These are phyloP conservation scores for Paecilomyces variotii DNA, from an alignment of 2,329 filamentous ascomycete species.

Conservation along the genomic window DNA sequence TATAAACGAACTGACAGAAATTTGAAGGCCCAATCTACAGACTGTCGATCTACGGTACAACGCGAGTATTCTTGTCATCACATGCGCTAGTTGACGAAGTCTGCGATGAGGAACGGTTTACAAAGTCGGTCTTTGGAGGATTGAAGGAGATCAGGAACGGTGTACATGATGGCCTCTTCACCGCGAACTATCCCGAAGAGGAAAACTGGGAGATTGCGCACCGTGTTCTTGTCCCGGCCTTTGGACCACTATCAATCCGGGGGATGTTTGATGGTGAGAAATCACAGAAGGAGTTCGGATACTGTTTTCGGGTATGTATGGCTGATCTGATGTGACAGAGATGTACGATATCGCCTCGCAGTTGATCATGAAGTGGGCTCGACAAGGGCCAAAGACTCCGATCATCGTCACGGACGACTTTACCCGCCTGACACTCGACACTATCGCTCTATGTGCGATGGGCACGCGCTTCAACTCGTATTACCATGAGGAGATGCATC, in stretches of 20 bases:
- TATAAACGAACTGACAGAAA: neutral
- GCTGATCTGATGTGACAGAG: conserved; percentile 10
- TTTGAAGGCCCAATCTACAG: conserved; percentile 51
- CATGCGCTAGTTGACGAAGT: conserved; percentile 53
- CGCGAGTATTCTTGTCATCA: conserved; percentile 43
- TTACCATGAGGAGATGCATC: conserved; percentile 61
- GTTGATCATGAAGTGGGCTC: conserved; percentile 35
- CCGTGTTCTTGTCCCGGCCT: conserved; percentile 39
- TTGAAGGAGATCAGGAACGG: conserved; percentile 52
- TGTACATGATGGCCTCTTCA: conserved; percentile 60
- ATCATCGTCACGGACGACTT: conserved; percentile 61
- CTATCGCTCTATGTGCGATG: conserved; percentile 64
- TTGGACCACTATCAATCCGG: conserved; percentile 38
- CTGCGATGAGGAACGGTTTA: conserved; percentile 59
- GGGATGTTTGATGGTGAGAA: conserved; percentile 34
- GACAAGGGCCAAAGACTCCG: conserved; percentile 45
- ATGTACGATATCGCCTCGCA: conserved; percentile 35
- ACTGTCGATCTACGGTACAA: conserved; percentile 41
- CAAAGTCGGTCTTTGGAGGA: conserved; percentile 46
- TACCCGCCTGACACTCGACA: conserved; percentile 65
- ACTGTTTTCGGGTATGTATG: neutral
- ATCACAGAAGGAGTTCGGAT: neutral
- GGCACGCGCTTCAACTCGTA: conserved; percentile 67
- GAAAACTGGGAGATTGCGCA: conserved; percentile 59
- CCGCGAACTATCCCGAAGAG: conserved; percentile 39